phyloP scores from a whole-genome alignment of 768 basidiomycete species.

The Tricholoma hemisulphureum region DNA sequence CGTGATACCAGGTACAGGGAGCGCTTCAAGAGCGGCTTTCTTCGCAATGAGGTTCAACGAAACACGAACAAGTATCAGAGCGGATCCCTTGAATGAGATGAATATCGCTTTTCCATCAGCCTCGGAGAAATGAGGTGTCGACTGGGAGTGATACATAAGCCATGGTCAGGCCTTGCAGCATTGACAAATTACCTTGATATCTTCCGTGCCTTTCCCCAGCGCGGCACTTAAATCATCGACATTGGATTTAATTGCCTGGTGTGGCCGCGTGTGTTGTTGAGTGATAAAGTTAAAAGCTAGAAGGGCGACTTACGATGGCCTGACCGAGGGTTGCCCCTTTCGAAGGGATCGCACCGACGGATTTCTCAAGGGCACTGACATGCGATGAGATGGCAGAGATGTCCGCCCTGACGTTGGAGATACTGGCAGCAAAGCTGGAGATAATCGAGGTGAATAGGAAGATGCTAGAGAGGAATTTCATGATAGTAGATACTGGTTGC shows the following conservation, averaged over 20 bases:
- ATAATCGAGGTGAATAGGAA: slow-evolving; percentile 2
- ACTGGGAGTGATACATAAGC: not conserved
- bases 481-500: not conserved
- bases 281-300: not conserved
- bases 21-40: slow-evolving; percentile 22
- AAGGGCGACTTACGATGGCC: slow-evolving; percentile 24
- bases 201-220: slow-evolving; percentile 20
- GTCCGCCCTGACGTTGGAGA: slow-evolving; percentile 10
- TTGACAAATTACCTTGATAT: not conserved
- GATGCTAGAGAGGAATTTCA: slow-evolving; percentile 10
- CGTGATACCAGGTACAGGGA: slow-evolving; percentile 14
- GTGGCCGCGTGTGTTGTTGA: not conserved
- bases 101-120: slow-evolving; percentile 25
- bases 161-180: not conserved
- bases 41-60: slow-evolving; percentile 23
- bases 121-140: slow-evolving; percentile 10
- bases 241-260: slow-evolving; percentile 25
- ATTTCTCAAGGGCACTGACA: slow-evolving; percentile 5
- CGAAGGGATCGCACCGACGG: slow-evolving; percentile 6
- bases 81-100: slow-evolving; percentile 13
- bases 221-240: slow-evolving; percentile 18
- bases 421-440: slow-evolving; percentile 4
- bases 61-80: slow-evolving; percentile 16
- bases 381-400: not conserved
- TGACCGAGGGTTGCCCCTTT: slow-evolving; percentile 19